Evolutionary conservation across 2,329 filamentous ascomycete genomes (phyloP).

Genomic region (Ustulina deusta): DNA sequence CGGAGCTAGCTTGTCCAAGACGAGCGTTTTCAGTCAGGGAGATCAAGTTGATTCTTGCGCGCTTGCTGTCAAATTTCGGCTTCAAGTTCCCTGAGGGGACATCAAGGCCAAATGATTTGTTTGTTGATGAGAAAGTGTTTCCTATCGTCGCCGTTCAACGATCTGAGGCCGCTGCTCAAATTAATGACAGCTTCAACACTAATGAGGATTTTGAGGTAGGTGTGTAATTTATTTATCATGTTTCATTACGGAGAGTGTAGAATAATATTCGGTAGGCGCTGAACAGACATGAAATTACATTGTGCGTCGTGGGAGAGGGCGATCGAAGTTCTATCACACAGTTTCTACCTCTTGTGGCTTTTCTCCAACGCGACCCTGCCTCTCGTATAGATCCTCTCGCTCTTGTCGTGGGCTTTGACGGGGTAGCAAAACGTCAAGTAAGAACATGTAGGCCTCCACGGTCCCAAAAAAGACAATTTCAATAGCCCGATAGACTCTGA

Average conservation of each 20-base stretch:
- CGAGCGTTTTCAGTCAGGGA: too few species aligned
- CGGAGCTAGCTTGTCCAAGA: too few species aligned
- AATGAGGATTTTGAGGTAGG: slow-evolving; percentile 2
- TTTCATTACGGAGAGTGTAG: background rate
- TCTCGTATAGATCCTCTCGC: slow-evolving; percentile 9
- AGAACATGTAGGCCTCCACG: slow-evolving; percentile 4
- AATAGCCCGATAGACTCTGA: slow-evolving; percentile 14
- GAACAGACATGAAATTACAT: slow-evolving; percentile 12
- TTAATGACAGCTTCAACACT: too few species aligned
- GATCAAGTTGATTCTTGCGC: too few species aligned
- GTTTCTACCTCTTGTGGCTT: slow-evolving; percentile 16
- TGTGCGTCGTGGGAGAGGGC: slow-evolving; percentile 11
- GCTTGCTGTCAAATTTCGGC: too few species aligned
- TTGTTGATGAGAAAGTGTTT: too few species aligned
- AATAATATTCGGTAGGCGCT: slow-evolving; percentile 1
- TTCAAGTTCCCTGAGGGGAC: too few species aligned
- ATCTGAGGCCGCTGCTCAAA: too few species aligned
- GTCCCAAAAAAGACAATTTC: slow-evolving; percentile 8
- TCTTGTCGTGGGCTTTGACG: slow-evolving; percentile 8
- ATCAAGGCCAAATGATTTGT: too few species aligned
- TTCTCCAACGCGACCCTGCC: slow-evolving; percentile 4
- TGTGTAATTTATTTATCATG: slow-evolving; percentile 3
- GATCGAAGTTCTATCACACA: slow-evolving; percentile 19
- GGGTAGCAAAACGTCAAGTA: slow-evolving; percentile 20
- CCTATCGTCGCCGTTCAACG: too few species aligned